These are phyloP conservation scores for Fonsecaea monophora DNA, from an alignment of 2,329 filamentous ascomycete species.

Conservation along the genomic window DNA sequence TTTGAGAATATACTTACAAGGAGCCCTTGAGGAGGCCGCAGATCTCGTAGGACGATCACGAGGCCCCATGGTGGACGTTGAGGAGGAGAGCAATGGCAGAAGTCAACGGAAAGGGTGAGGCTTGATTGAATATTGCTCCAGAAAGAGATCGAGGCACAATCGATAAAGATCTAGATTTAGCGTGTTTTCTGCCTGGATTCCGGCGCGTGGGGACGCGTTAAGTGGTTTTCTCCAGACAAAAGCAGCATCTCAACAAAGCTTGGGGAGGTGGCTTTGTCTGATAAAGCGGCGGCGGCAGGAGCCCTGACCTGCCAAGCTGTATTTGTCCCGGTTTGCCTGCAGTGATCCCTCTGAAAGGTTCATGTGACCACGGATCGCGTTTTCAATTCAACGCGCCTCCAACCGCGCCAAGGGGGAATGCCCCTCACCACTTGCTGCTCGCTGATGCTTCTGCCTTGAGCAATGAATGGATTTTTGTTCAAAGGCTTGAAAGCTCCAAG, in stretches of 20 bases:
- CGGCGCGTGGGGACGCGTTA: conserved; percentile 9
- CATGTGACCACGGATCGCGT: conserved; percentile 16
- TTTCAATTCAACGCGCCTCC: conserved; percentile 5
- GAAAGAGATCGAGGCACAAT: conserved; percentile 21
- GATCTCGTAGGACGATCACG: conserved; percentile 28
- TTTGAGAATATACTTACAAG: conserved; percentile 14
- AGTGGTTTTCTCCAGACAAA: conserved; percentile 11
- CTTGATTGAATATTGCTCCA: neutral
- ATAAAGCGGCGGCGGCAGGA: neutral
- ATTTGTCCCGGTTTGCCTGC: too few relatives aligned
- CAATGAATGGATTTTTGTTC: neutral
- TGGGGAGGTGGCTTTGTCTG: neutral
- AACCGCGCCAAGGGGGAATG: neutral
- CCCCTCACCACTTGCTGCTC: neutral
- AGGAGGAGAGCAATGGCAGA: conserved; percentile 1
- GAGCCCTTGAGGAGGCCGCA: conserved; percentile 17
- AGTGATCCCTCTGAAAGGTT: neutral
- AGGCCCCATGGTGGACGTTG: conserved; percentile 34
- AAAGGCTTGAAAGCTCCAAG: neutral
- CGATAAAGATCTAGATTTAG: conserved; percentile 22
- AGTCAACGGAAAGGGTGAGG: conserved; percentile 15
- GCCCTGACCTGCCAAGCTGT: too few relatives aligned
- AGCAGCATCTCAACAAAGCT: neutral
- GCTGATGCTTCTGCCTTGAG: neutral
- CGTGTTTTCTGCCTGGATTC: conserved; percentile 24